Percentiles rank a stretch among this genome's conserved stretches.
phyloP scores from a whole-genome alignment of 257 asterid genomes.

The Solanum piurae region DNA sequence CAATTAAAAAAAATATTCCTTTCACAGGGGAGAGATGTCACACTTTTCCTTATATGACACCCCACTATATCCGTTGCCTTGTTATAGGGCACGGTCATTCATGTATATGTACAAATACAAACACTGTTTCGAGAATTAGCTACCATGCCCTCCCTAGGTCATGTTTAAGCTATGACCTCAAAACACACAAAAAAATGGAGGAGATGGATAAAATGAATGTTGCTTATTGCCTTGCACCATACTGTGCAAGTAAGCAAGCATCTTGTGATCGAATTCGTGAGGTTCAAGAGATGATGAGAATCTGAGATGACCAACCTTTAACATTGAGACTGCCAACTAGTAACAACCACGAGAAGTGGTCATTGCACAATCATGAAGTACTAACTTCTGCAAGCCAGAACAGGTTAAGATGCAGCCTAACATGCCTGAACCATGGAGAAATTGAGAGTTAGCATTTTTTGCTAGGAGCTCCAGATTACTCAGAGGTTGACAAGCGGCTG shows the following conservation, averaged over 20 bases:
- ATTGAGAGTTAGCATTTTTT: not conserved
- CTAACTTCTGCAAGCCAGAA: not conserved
- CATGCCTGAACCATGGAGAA: not conserved
- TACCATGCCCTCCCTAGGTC: not conserved
- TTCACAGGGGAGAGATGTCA: not conserved
- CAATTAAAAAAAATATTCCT: not conserved
- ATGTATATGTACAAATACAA: constrained; percentile 7
- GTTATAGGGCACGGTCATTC: not conserved
- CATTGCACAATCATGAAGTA: not conserved
- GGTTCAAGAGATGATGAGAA: not conserved
- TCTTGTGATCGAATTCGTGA: not conserved
- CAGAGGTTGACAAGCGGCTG: not conserved
- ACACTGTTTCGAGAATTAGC: not conserved
- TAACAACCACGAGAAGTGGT: not conserved
- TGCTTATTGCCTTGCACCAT: not conserved
- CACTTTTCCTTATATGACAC: not conserved
- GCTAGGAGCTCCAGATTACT: not conserved
- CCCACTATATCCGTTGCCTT: not conserved
- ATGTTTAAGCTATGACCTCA: not conserved
- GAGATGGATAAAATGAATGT: not conserved
- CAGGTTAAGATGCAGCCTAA: not conserved
- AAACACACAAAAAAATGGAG: not conserved
- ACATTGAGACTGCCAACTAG: not conserved
- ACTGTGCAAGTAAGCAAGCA: not conserved
- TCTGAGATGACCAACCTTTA: not conserved